These are phyloP conservation scores for Didymella arachidicola DNA, from an alignment of 2,329 filamentous ascomycete genomes.

Conservation along the genomic window DNA sequence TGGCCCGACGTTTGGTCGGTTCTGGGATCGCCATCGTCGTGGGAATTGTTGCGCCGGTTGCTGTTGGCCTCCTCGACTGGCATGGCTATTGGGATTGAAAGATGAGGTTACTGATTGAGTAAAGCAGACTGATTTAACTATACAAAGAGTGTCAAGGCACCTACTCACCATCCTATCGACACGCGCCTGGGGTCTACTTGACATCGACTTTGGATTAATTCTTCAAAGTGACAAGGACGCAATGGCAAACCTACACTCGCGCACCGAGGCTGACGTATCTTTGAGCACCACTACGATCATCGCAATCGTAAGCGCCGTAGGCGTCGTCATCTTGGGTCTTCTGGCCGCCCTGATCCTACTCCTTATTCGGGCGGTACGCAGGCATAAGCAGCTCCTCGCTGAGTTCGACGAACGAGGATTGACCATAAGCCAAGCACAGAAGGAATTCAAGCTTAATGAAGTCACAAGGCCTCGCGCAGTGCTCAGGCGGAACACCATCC, in stretches of 20 bases:
- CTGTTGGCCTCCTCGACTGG: conserved; percentile 17
- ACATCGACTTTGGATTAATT: neutral
- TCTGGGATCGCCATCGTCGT: conserved; percentile 27
- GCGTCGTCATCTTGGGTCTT: conserved; percentile 37
- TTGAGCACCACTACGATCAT: conserved; percentile 36
- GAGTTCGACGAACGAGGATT: conserved; percentile 47
- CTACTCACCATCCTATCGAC: neutral
- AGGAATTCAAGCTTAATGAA: conserved; percentile 25
- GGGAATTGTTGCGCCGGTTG: conserved; percentile 31
- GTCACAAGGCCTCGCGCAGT: conserved; percentile 43
- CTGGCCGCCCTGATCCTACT: conserved; percentile 36
- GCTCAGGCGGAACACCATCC: conserved; percentile 41
- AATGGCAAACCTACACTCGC: conserved; percentile 24
- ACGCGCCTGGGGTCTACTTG: neutral
- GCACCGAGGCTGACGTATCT: conserved; percentile 20
- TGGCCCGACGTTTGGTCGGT: conserved; percentile 23
- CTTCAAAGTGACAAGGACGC: neutral
- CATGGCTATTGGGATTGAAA: conserved; percentile 16
- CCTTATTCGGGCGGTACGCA: conserved; percentile 37
- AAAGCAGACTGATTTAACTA: conserved; percentile 7
- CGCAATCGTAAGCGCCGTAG: conserved; percentile 37
- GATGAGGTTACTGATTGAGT: conserved; percentile 28
- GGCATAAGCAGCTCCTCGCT: conserved; percentile 41
- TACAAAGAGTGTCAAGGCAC: neutral
- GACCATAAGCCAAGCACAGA: conserved; percentile 34